These are phyloP conservation scores for Maudiozyma bulderi DNA, from an alignment of 805 yeast genomes.

Conservation along the genomic window DNA sequence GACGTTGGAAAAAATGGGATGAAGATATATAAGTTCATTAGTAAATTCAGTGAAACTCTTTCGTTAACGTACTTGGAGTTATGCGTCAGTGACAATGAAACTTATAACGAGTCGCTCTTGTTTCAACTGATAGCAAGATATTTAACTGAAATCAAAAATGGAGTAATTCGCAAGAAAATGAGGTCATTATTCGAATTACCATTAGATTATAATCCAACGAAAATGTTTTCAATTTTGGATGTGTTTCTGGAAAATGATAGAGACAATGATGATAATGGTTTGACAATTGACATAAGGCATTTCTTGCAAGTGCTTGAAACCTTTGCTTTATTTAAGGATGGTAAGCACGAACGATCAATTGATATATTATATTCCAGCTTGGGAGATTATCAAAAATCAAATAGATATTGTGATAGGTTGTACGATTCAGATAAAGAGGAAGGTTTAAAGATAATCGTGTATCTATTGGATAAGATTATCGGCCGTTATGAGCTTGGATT, in stretches of 20 bases:
- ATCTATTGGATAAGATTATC: constrained; percentile 31
- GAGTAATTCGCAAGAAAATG: constrained; percentile 24
- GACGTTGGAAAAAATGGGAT: constrained; percentile 48
- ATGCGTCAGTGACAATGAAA: constrained; percentile 32
- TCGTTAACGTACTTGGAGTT: constrained; percentile 45
- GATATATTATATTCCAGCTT: constrained; percentile 50
- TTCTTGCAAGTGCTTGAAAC: constrained; percentile 31
- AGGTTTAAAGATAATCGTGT: constrained; percentile 37
- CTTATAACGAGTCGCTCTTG: constrained; percentile 33
- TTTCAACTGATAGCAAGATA: constrained; percentile 39
- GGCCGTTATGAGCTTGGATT: constrained; percentile 26
- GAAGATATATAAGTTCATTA: constrained; percentile 46
- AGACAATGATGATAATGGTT: neutral
- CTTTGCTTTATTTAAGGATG: constrained; percentile 47
- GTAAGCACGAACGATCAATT: constrained; percentile 54
- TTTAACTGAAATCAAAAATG: constrained; percentile 22
- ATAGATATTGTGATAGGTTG: constrained; percentile 48
- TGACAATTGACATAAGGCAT: constrained; percentile 3
- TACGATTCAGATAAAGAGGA: constrained; percentile 29
- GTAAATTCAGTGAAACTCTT: constrained; percentile 20
- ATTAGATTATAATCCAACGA: constrained; percentile 32
- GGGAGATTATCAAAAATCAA: constrained; percentile 47
- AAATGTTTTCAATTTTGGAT: constrained; percentile 22
- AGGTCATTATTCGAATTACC: constrained; percentile 29
- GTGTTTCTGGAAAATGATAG: neutral